Evolutionary conservation across 129 eudicot genomes (phyloP).

Genomic region (Lactuca saligna): DNA sequence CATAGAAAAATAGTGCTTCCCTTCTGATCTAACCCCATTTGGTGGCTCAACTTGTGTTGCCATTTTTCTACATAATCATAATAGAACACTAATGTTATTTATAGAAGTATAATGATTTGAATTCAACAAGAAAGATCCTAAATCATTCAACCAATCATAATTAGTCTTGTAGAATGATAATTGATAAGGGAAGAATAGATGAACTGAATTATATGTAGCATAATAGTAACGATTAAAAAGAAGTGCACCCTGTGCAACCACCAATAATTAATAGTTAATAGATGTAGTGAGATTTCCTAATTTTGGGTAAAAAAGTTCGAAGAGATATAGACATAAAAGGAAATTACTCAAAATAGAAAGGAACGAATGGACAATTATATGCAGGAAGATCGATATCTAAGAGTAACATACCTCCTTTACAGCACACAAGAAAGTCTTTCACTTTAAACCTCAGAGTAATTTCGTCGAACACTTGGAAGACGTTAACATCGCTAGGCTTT

Average conservation of each 20-base stretch:
- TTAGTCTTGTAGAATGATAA: constrained; percentile 1
- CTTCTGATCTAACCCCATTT: constrained; percentile 54
- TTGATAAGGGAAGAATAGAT: not conserved
- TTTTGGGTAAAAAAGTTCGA: not conserved
- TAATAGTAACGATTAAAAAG: not conserved
- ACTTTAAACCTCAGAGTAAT: constrained; percentile 18
- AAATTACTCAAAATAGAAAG: constrained; percentile 27
- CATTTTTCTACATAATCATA: constrained; percentile 36
- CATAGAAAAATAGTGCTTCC: constrained; percentile 77
- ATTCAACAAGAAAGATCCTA: constrained; percentile 9
- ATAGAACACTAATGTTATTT: not conserved
- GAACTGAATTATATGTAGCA: constrained; percentile 10
- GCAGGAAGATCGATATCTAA: constrained; percentile 2
- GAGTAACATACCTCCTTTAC: constrained; percentile 19
- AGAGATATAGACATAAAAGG: not conserved
- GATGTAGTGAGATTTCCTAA: constrained; percentile 15
- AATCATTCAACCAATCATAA: constrained; percentile 7
- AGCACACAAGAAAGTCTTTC: constrained; percentile 6
- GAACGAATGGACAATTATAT: not conserved
- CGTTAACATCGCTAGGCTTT: constrained; percentile 6
- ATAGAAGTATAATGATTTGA: not conserved
- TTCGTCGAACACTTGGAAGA: constrained; percentile 25
- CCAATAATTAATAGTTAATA: constrained; percentile 11
- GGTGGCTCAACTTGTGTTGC: constrained; percentile 91
- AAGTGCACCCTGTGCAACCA: not conserved